Evolutionary conservation across 2,329 filamentous ascomycete species (phyloP), one percentile per base, ranked within the genome.

Genomic region (Colletotrichum caudatum): DNA sequence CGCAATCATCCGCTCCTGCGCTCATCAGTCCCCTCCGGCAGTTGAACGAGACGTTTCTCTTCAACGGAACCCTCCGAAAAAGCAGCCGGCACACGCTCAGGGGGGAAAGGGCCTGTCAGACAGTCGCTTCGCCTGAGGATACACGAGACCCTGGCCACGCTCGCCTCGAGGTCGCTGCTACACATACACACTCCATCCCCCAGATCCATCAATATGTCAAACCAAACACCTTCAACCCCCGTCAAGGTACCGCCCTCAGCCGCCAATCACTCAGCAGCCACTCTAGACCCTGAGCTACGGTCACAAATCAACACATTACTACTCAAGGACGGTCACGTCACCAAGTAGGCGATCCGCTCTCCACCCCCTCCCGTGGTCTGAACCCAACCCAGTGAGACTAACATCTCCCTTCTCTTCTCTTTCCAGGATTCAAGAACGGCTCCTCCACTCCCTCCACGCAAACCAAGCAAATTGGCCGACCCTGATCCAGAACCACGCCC

Each of bases 381-480:
- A 51, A 39, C 50, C 16, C 44, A 51, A 39, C 50, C 16, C 44
- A 5, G 29, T 23, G 23, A 64, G 39, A 23, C 65, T 71, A 29
- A 71, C 63, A 53, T 54, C 62, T 5, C 12, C 9, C 37, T 29
- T 18, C 50, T 14, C 39, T 35, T 26, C 29, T 54, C 20, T 35
- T 37, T 18, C 16, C 77, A 91, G 90, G 75, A 91, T 92, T 76
- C 89, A 91, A 83, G 89, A 91, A 69, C 82, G 85, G 54, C 86
- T 92, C 77, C 86, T 91, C 53, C 89, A 91, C 81, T 80, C 87
- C 72, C 87, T 92, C 64, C 83, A 91, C 79, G 82, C 89, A 60
- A 84, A 90, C 80, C 79, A 83, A 5, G 82, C 85, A 74, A 90
- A 92, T 83, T 92, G 90, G 89, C 89, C 89, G 2, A 89, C 89